Evolutionary conservation across 2,329 filamentous ascomycete genomes (phyloP), one percentile per base, ranked within the genome.

Genomic region (Ceratocystis cubensis): DNA sequence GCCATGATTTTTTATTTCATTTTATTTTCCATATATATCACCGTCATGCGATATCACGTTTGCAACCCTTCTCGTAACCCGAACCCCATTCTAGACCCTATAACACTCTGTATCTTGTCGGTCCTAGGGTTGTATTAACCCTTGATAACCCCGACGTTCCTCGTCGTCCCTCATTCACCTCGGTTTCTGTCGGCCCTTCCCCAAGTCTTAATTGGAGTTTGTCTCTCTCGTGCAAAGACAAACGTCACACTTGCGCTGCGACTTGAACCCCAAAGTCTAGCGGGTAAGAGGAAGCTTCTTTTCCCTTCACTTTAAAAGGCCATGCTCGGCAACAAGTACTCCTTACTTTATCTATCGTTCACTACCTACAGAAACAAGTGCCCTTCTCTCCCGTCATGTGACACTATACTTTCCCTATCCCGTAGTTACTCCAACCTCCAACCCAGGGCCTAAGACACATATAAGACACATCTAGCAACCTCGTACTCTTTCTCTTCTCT

Each of bases 201-300:
- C 62, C 33, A 48, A 33, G 22, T 20, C 20, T 48, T 65, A 46
- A 17, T 64, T 50, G 45, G 63, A 44, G 53, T 56, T 44, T 25
- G 46, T 37, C 46, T 41, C 20, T 25, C 62, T 44, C 22, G 44
- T 46, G n/a, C 7, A n/a, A 53, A 57, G 15, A 59, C 3, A 2
- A 37, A 15, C 3, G 6, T 25, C 22, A 6, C 25, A 57, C 22
- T 28, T 5, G 17, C 6, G 22, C 28, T 17, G 28, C 17, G 3
- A 6, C 48, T 22, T 25, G 48, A 53, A 53, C 48, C 10, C 22
- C 48, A 53, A 25, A 28, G 48, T 25, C 6, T 28, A 25, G 20
- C 48, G 22, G 48, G 48, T 15, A 53, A 53, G 8, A 53, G 48
- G 48, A 53, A 53, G 48, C 48, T 28, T 15, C 15, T 22, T 25